phyloP scores from a whole-genome alignment of 495 filamentous ascomycete genomes.

The Neurospora sp. region DNA sequence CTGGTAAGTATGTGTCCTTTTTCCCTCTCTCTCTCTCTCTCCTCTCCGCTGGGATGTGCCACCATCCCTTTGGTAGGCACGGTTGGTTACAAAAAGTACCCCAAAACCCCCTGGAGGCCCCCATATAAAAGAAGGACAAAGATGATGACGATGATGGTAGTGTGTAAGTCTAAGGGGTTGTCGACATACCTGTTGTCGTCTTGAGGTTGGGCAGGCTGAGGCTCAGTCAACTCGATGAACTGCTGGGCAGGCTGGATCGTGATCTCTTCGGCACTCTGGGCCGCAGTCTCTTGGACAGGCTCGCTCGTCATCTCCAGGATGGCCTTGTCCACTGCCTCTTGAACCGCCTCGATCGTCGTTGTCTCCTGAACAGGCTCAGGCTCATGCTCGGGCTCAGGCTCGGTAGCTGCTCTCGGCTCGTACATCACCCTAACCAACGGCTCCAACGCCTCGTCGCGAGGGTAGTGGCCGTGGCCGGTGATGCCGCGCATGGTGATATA shows the following conservation, averaged over 20 bases:
- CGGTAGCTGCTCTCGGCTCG: not conserved
- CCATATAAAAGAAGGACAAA: not conserved
- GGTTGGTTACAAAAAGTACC: not conserved
- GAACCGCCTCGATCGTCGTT: not conserved
- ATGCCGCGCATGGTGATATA: not conserved
- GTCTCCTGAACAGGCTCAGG: not conserved
- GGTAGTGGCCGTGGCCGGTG: not conserved
- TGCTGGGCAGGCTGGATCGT: not conserved
- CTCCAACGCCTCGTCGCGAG: not conserved
- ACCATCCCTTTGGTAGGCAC: not conserved
- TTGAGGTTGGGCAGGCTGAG: not conserved
- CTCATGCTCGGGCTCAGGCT: not conserved
- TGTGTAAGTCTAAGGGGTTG: not conserved
- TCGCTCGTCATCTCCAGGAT: not conserved
- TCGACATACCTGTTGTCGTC: not conserved
- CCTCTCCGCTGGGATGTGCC: not conserved
- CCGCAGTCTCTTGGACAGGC: not conserved
- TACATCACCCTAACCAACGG: not conserved
- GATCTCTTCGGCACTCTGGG: no score
- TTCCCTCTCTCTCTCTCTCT: not conserved
- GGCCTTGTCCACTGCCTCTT: not conserved
- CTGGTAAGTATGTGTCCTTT: not conserved
- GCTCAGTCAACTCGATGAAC: no score
- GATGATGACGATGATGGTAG: not conserved
- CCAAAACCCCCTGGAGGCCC: not conserved